Conservation (phyloP, 345 rosid species). For the Brassica juncea region DNA sequence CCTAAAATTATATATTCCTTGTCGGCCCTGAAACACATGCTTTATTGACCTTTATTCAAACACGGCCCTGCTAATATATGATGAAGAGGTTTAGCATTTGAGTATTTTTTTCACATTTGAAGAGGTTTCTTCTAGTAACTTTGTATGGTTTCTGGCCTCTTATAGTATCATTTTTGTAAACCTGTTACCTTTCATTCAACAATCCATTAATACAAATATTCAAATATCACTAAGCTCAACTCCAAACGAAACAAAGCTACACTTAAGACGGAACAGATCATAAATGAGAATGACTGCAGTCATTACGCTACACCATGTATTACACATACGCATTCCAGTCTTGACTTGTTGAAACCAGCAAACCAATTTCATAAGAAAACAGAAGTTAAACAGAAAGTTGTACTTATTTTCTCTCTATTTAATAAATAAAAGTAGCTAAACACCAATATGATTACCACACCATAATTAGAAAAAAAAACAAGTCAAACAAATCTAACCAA, state of each 20-base stretch:
- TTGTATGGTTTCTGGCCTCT: background rate
- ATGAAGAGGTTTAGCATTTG: background rate
- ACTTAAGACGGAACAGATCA: background rate
- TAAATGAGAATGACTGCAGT: background rate
- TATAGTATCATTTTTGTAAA: background rate
- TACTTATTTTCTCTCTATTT: too few species aligned
- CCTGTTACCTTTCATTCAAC: background rate
- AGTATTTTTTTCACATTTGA: background rate
- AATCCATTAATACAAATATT: background rate
- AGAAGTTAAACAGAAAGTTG: too few species aligned
- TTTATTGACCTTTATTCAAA: too few species aligned
- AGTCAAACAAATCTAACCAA: too few species aligned
- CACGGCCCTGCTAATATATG: background rate
- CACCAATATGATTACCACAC: too few species aligned
- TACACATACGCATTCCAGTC: too few species aligned
- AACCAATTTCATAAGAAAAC: too few species aligned
- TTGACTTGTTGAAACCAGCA: too few species aligned
- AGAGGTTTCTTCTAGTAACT: background rate
- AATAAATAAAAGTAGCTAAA: too few species aligned
- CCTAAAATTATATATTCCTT: too few species aligned
- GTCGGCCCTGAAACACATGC: too few species aligned
- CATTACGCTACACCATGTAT: background rate
- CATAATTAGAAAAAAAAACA: too few species aligned
- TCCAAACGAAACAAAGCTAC: background rate
- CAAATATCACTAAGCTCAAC: background rate